These are phyloP conservation scores for Corymbia calophylla DNA, from an alignment of 441 rosid genomes.

Conservation along the genomic window DNA sequence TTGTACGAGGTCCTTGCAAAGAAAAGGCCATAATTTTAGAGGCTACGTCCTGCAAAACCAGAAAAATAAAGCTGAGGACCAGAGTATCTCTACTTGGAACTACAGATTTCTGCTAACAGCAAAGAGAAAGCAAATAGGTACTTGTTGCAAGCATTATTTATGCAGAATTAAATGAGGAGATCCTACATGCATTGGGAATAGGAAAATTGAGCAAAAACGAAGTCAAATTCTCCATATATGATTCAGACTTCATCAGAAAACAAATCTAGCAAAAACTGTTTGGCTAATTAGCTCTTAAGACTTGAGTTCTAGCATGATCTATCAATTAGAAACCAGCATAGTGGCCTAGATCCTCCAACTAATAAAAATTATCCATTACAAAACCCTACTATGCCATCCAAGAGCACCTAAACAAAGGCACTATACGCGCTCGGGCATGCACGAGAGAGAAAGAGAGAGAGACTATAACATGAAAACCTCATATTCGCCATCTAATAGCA, in stretches of 20 bases:
- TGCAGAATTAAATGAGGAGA: neutral
- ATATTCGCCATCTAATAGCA: neutral
- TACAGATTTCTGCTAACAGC: neutral
- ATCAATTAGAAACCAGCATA: neutral
- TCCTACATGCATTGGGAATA: neutral
- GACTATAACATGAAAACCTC: neutral
- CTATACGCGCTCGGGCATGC: neutral
- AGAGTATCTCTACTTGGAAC: neutral
- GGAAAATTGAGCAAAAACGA: neutral
- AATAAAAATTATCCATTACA: neutral
- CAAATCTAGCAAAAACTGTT: neutral
- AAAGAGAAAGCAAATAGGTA: neutral
- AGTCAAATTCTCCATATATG: neutral
- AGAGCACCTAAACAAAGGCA: neutral
- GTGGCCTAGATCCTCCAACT: neutral
- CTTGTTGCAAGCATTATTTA: neutral
- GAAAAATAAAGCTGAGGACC: neutral
- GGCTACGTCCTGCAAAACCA: slow-evolving; percentile 64
- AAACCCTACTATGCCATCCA: neutral
- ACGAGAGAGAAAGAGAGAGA: neutral
- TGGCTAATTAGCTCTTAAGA: neutral
- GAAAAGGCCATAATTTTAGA: slow-evolving; percentile 70
- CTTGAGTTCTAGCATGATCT: neutral
- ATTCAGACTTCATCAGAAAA: neutral
- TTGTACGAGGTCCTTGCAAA: slow-evolving; percentile 83